Base-by-base conservation (phyloP, 140 eudicot genomes). In the Stevia rebaudiana region DNA sequence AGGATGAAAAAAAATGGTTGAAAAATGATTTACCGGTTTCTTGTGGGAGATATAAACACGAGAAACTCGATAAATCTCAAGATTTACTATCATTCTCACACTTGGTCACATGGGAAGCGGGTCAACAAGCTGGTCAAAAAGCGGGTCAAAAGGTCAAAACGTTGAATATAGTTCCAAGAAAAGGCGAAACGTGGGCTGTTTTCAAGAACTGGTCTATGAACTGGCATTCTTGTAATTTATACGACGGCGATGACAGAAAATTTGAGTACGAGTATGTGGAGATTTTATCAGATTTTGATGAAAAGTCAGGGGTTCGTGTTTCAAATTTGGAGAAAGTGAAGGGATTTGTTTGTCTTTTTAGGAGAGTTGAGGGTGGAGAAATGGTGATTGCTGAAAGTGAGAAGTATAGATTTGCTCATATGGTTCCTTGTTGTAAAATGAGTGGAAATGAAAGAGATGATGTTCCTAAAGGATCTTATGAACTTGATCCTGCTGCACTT, bases 141-240 rank as follows among this genome's bases (percentile, higher is more conserved):
- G 79, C 69, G 37, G 76, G 74, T 54, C 67, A 23, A 23, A 55
- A 57, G 21, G 17, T 11, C 7, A 57, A 69, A 18, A 37, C 70
- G 5, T 42, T 44, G 40, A 50, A 25, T 63, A 67, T 89, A 63
- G 35, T 74, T 67, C 96, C 94, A 17, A 71, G 49, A 51, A 81
- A 70, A 65, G 96, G 90, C 19, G 88, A 88, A 47, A 82, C 82
- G 0, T 88, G 96, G 96, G 96, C 96, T 23, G 61, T 88, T 7
- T 88, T 78, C 39, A 72, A 70, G 68, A 48, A 74, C 72, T 88
- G 96, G 94, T 68, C 81, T 69, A 74, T 83, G 9, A 70, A 76
- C 13, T 30, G 88, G 96, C n/a, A 43, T 18, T 23, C 44, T 15
- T 46, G 28, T 5, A 43, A 12, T 11, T 17, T 2, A 33, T 13